phyloP scores from a whole-genome alignment of 148 eudicot genomes.

The Fagopyrum homotropicum region DNA sequence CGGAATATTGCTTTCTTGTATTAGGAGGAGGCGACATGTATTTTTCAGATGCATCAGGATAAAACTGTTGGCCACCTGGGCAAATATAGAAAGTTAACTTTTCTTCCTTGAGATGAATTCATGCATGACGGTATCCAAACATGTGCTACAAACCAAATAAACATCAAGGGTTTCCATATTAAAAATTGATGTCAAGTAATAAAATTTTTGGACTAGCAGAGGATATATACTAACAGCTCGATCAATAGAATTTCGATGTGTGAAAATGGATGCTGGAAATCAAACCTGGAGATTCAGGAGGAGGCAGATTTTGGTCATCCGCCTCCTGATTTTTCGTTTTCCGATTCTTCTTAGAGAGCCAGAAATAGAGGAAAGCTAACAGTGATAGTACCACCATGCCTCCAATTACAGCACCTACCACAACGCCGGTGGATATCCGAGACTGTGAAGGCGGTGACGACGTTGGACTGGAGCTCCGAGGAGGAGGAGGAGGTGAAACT shows the following conservation, averaged over 20 bases:
- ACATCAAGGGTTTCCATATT: no score
- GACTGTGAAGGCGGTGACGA: slow-evolving; percentile 9
- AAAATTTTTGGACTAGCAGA: no score
- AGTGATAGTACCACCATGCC: slow-evolving; percentile 40
- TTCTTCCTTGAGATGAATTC: no score
- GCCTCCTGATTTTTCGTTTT: slow-evolving; percentile 26
- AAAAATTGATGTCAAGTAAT: no score
- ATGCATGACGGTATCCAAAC: no score
- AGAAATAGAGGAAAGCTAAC: slow-evolving; percentile 39
- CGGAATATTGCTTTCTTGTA: not conserved
- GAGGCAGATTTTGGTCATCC: slow-evolving; percentile 33
- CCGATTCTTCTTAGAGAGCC: slow-evolving; percentile 48
- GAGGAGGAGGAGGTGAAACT: slow-evolving; percentile 10
- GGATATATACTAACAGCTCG: not conserved
- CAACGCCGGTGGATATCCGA: slow-evolving; percentile 48
- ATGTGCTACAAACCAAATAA: no score
- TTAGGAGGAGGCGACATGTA: no score
- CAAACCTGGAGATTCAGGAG: slow-evolving; percentile 40
- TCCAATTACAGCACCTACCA: slow-evolving; percentile 63
- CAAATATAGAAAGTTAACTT: no score
- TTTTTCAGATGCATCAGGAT: no score
- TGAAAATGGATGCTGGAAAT: not conserved
- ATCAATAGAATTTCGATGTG: not conserved
- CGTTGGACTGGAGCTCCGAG: slow-evolving; percentile 3
- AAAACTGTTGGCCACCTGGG: no score